Evolutionary conservation across 345 rosid species (phyloP).

Genomic region (Lumnitzera racemosa): DNA sequence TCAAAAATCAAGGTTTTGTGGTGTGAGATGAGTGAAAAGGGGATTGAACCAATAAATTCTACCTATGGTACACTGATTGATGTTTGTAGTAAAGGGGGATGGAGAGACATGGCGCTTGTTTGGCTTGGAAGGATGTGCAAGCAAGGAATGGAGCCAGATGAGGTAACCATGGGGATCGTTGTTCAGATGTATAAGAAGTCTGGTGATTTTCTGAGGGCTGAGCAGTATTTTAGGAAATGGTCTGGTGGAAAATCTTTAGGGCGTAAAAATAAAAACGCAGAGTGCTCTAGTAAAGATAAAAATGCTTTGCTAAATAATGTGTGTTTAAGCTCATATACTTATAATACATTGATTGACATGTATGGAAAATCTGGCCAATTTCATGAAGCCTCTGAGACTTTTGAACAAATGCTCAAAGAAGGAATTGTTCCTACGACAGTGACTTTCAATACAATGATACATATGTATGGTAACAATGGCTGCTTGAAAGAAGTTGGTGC

Average conservation of each 20-base stretch:
- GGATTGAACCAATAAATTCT: conserved; percentile 57
- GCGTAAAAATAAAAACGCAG: conserved; percentile 12
- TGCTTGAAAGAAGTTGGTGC: conserved; percentile 53
- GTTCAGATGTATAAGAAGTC: conserved; percentile 86
- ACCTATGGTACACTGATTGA: conserved; percentile 88
- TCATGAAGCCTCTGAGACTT: conserved; percentile 61
- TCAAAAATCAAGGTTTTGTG: conserved; percentile 45
- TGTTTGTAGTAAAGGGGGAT: conserved; percentile 81
- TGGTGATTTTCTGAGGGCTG: conserved; percentile 69
- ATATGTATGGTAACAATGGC: conserved; percentile 68
- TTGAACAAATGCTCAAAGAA: conserved; percentile 57
- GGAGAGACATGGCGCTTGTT: conserved; percentile 42
- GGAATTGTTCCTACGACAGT: conserved; percentile 73
- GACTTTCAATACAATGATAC: conserved; percentile 85
- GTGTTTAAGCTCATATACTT: conserved; percentile 53
- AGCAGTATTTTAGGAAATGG: conserved; percentile 77
- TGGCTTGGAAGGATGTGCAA: conserved; percentile 78
- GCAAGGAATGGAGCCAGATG: conserved; percentile 70
- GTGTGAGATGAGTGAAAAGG: conserved; percentile 51
- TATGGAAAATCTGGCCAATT: conserved; percentile 77
- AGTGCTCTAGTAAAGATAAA: conserved; percentile 9
- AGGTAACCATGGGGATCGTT: conserved; percentile 70
- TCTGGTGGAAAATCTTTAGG: conserved; percentile 32
- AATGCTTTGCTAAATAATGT: conserved; percentile 17
- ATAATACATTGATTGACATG: conserved; percentile 79